Base-by-base conservation (phyloP, 805 yeast genomes). In the Isabelozyma heimii region DNA sequence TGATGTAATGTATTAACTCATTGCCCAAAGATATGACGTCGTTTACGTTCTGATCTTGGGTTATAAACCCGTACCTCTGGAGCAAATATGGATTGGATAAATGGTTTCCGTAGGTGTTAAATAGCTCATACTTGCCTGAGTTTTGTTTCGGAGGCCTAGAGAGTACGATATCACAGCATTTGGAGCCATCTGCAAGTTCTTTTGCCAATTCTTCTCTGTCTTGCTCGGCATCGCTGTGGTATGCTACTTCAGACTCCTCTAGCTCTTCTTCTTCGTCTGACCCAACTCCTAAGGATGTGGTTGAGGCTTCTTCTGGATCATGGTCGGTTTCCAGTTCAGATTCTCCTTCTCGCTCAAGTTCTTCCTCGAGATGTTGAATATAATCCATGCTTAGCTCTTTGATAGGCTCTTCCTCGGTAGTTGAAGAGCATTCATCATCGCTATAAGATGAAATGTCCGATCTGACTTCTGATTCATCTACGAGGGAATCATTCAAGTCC, bases 21-120 rank as follows among this genome's bases (percentile, higher is more conserved):
- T 73, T 69, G 1, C 85, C 82, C n/a, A 89, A 60, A 46, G 82
- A 73, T 10, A 87, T 78, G 2, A 76, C 61, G 54, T 87, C 90
- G 57, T 80, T 75, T 33, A 61, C 58, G 46, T 72, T 70, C 5
- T 47, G 49, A 1, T 72, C 69, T 53, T 83, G 81, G 37, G 79
- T 70, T 8, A 84, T 79, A 62, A 91, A 91, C 1, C 97, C 97
- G 62, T 91, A 91, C 48, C 88, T 77, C 12, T 91, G 81, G 12
- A 91, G 63, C 39, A 91, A 67, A 37, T 80, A 76, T 0, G 87
- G 73, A 55, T 88, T 89, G 13, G 84, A 67, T 38, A 85, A 72
- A 26, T 83, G 85, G 49, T 72, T 67, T 0, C 97, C 97, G 58
- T 91, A 91, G 0, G 94, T 83, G 66, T 89, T 91, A 72, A 84